These are phyloP conservation scores for Endocarpon pusillum DNA, from an alignment of 495 filamentous ascomycete species.

Conservation along the genomic window DNA sequence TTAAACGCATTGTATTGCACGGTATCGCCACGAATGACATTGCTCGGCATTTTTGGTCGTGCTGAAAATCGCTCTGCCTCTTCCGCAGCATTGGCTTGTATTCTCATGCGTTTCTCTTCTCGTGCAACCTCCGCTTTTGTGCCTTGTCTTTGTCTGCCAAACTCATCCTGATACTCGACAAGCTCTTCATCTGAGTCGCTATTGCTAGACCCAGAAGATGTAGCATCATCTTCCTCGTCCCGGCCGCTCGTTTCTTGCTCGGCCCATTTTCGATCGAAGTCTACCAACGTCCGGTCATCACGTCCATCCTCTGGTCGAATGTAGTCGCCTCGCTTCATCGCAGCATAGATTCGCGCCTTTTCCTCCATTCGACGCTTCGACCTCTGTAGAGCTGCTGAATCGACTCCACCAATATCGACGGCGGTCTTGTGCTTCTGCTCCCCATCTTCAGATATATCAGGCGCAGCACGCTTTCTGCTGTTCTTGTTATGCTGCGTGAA, in stretches of 20 bases:
- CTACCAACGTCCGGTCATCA: constrained; percentile 42
- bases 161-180: constrained; percentile 77
- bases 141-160: constrained; percentile 57
- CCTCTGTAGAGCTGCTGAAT: constrained; percentile 32
- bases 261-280: constrained; percentile 92
- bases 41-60: constrained; percentile 42
- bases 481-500: constrained; percentile 57
- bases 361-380: constrained; percentile 67
- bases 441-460: constrained; percentile 26
- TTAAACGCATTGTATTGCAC: constrained; percentile 70
- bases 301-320: constrained; percentile 21
- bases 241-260: constrained; percentile 36
- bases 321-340: constrained; percentile 62
- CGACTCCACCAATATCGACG: constrained; percentile 24
- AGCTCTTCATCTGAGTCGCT: constrained; percentile 36
- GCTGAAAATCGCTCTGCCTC: constrained; percentile 27
- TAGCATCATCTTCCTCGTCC: constrained; percentile 15
- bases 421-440: constrained; percentile 18
- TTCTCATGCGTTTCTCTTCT: constrained; percentile 28
- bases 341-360: constrained; percentile 69
- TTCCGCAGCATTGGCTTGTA: constrained; percentile 24
- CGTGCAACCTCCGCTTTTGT: constrained; percentile 45
- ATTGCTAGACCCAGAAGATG: too few species aligned
- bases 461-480: constrained; percentile 42
- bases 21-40: constrained; percentile 69